A percentile compares a stretch with the other conserved stretches of the same genome.
These are phyloP conservation scores for Globisporangium cystogenes DNA, from an alignment of 352 stramenopile genomes.

Conservation along the genomic window DNA sequence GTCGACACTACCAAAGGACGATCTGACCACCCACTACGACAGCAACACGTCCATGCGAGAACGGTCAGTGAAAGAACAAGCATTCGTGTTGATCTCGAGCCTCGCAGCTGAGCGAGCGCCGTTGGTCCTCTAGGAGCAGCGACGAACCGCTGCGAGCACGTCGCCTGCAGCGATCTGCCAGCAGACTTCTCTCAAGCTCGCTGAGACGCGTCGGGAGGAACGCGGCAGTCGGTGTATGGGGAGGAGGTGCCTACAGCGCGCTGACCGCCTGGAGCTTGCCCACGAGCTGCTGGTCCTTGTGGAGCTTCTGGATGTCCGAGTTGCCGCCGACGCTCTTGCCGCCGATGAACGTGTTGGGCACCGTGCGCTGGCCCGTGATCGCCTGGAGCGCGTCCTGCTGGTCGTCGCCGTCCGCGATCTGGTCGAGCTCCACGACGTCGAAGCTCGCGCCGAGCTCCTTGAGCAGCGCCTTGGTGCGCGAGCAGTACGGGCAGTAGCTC, in stretches of 20 bases:
- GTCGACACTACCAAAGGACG: too few relatives aligned
- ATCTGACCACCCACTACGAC: too few relatives aligned
- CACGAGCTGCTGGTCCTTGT: conserved; percentile 85
- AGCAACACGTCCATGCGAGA: too few relatives aligned
- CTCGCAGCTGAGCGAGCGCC: neutral
- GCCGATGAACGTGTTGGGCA: conserved; percentile 97
- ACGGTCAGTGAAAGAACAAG: neutral
- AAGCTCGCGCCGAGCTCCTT: conserved; percentile 45
- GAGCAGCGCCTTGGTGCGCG: conserved; percentile 59
- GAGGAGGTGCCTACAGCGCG: conserved; percentile 18
- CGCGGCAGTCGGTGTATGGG: neutral
- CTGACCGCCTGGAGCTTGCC: conserved; percentile 77
- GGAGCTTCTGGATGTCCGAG: conserved; percentile 90
- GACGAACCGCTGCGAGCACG: neutral
- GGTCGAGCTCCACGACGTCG: conserved; percentile 59
- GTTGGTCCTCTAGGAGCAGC: neutral
- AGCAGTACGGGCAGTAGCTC: conserved; percentile 94
- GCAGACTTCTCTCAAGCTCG: neutral
- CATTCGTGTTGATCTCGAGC: neutral
- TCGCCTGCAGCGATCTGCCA: neutral
- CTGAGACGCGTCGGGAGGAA: neutral
- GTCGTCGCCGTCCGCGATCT: conserved; percentile 37
- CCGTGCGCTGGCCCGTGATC: conserved; percentile 89
- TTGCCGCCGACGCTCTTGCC: conserved; percentile 94
- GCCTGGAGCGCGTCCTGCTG: conserved; percentile 54